Conservation (phyloP, 1,284 basidiomycete species). For the Moniliophthora roreri region DNA sequence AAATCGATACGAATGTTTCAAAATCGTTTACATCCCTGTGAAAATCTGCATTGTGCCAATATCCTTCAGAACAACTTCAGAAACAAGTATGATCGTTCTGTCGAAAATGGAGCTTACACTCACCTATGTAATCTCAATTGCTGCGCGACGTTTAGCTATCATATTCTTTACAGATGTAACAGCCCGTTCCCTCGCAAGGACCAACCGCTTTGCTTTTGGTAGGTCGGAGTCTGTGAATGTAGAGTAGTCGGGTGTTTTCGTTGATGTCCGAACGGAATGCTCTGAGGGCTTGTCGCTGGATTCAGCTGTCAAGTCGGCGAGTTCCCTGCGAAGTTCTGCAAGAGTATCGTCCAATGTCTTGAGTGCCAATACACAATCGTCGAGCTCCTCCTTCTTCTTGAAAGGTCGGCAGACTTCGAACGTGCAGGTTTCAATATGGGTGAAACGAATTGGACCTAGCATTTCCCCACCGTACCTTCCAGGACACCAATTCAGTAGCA, state of each 20-base stretch:
- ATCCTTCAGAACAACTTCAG: too few relatives aligned
- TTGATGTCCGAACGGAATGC: conserved; percentile 6
- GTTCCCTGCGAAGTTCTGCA: conserved; percentile 49
- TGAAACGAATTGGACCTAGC: conserved; percentile 64
- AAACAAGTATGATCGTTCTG: too few relatives aligned
- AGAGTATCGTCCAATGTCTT: conserved; percentile 62
- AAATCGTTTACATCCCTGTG: too few relatives aligned
- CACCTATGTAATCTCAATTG: background rate
- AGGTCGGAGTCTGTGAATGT: conserved; percentile 40
- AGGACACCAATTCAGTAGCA: conserved; percentile 5
- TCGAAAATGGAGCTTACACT: background rate
- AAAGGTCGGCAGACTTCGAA: conserved; percentile 70
- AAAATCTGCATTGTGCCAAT: too few relatives aligned
- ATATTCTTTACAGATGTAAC: conserved; percentile 31
- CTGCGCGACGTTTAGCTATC: conserved; percentile 24
- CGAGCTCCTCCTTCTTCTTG: conserved; percentile 63
- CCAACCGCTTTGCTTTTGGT: conserved; percentile 43
- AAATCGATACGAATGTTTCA: too few relatives aligned
- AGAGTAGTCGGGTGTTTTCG: conserved; percentile 37
- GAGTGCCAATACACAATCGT: conserved; percentile 58
- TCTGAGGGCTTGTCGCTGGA: conserved; percentile 3
- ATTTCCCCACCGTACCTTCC: conserved; percentile 78
- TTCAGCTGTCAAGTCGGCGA: conserved; percentile 29
- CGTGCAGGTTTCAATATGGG: conserved; percentile 75
- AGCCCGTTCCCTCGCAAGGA: conserved; percentile 45